Evolutionary conservation across 179 eudicot species (phyloP), one percentile per base, ranked within the genome.

Genomic region (Actinidia polygama): DNA sequence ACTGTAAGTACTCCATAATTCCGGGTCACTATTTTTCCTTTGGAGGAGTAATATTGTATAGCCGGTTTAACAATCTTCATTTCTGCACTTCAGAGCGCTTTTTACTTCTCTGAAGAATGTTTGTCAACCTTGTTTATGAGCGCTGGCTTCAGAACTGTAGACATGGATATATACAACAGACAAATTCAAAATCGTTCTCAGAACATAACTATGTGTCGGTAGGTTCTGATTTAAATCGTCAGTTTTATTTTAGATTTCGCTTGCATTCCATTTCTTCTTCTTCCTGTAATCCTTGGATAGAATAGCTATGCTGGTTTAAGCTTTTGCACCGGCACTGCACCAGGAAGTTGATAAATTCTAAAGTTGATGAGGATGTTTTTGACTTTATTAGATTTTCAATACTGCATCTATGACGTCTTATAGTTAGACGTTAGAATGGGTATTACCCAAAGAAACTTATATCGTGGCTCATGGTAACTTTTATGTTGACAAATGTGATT

Each of bases 31-130:
- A 50, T 55, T 80, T 40, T 50, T 84, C 62, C 6, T 53, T 15
- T 68, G 67, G 7, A 46, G 47, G 62, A 36, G 2, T 19, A 10
- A 67, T 30, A 6, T 57, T 19, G 44, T 19, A 36, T 55, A 26
- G 79, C 26, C n/a, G 10, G 75, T 79, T 77, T 82, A 24, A 76
- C 40, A 66, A 26, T 57, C 30, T 84, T 7, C n/a, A 78, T 10
- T 72, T 67, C 36, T 81, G 12, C 46, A 46, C 44, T 87, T 62
- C 95, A 95, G 98, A 89, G 91, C 64, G 94, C 98, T 12, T 95
- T 89, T 84, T 95, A 92, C 85, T 95, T 95, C 84, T 90, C 98
- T 21, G 98, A 95, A 84, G 95, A 92, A 66, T 90, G 77, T 87
- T 87, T 94, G 85, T 87, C 88, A 83, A 81, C 80, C 69, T 82